These are phyloP conservation scores for Datisca glomerata DNA, from an alignment of 306 rosid genomes.

Conservation along the genomic window DNA sequence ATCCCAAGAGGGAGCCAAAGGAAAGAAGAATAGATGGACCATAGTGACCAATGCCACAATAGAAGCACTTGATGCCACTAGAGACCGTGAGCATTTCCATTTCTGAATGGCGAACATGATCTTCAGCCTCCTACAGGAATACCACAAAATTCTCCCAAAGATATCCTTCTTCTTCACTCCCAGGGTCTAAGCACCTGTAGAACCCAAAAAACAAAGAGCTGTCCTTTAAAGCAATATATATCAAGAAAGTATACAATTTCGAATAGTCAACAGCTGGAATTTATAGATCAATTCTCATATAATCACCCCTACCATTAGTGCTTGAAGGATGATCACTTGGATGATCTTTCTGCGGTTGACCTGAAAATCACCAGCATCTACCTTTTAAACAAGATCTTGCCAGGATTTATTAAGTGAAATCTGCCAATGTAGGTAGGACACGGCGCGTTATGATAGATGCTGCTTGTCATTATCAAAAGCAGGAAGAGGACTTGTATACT, in stretches of 20 bases:
- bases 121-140: slow-evolving; percentile 10
- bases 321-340: not conserved
- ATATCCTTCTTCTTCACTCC: too few relatives aligned
- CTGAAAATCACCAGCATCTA: not conserved
- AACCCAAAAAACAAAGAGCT: too few relatives aligned
- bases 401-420: too few relatives aligned
- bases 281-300: not conserved
- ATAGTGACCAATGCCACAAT: slow-evolving; percentile 48
- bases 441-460: too few relatives aligned
- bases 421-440: too few relatives aligned
- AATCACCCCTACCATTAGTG: not conserved
- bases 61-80: slow-evolving; percentile 48
- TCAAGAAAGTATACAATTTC: not conserved
- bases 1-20: slow-evolving; percentile 55
- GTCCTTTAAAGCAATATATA: not conserved
- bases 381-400: too few relatives aligned
- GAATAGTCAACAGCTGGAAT: not conserved
- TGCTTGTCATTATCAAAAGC: too few relatives aligned
- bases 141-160: not conserved
- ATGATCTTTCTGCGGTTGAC: not conserved
- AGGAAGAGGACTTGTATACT: too few relatives aligned
- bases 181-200: too few relatives aligned
- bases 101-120: slow-evolving; percentile 46
- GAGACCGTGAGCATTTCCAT: slow-evolving; percentile 67
- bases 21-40: slow-evolving; percentile 73